Conservation (phyloP, 2,329 filamentous ascomycete genomes). For the Magnaporthiopsis incrustans region DNA sequence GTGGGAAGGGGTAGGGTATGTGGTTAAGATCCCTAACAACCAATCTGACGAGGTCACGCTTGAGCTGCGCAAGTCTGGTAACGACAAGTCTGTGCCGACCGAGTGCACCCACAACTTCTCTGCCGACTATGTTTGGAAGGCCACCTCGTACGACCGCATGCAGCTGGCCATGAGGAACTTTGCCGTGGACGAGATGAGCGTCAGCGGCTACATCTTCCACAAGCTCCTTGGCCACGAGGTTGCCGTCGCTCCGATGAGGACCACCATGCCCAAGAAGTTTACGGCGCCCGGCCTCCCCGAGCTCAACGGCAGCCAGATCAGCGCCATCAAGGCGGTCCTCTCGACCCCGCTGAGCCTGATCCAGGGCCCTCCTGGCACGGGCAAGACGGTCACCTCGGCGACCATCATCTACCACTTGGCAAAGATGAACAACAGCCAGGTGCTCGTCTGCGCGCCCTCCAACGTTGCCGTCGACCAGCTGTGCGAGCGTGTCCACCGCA, state of each 20-base stretch:
- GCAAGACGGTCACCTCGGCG: conserved; percentile 96
- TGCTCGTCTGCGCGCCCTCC: conserved; percentile 92
- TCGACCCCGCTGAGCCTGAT: conserved; percentile 93
- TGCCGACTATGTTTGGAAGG: conserved; percentile 98
- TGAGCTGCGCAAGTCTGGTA: conserved; percentile 86
- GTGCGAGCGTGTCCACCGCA: conserved; percentile 91
- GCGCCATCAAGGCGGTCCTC: conserved; percentile 89
- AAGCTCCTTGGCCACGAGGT: conserved; percentile 93
- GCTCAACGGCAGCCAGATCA: conserved; percentile 91
- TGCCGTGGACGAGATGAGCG: conserved; percentile 94
- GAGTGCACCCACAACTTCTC: conserved; percentile 98
- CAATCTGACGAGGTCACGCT: conserved; percentile 96
- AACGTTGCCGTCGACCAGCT: conserved; percentile 98
- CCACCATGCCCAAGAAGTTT: conserved; percentile 91
- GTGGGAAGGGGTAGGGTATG: conserved; percentile 98
- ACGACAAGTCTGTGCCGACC: conserved; percentile 91
- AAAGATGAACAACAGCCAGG: conserved; percentile 90
- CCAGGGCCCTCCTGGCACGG: conserved; percentile 92
- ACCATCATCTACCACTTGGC: conserved; percentile 98
- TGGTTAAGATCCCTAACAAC: conserved; percentile 99
- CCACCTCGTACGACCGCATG: conserved; percentile 98
- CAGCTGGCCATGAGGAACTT: conserved; percentile 99
- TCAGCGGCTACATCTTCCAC: conserved; percentile 98
- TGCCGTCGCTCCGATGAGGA: conserved; percentile 89
- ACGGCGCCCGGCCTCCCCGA: conserved; percentile 90